These are phyloP conservation scores for Chloranthus sessilifolius DNA, from an alignment of 164 flowering plant genomes.

Conservation along the genomic window DNA sequence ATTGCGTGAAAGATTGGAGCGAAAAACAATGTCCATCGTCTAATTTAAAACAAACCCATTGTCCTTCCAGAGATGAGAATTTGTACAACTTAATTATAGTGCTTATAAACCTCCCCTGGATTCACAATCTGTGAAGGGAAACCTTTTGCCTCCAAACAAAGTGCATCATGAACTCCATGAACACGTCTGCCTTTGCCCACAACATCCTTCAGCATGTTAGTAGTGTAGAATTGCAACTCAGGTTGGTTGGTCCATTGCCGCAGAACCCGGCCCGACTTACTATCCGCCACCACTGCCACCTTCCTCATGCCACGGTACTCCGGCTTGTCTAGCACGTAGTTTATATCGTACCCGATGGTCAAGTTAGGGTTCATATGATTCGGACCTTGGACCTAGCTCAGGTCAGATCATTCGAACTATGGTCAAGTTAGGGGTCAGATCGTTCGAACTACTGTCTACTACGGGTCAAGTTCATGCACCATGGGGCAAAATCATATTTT, in stretches of 20 bases:
- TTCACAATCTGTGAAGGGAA: slow-evolving; percentile 68
- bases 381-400: no score
- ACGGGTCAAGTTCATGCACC: no score
- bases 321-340: slow-evolving; percentile 48
- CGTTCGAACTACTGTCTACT: no score
- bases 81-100: slow-evolving; percentile 46
- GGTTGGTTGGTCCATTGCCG: slow-evolving; percentile 48
- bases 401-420: no score
- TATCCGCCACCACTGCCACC: slow-evolving; percentile 42
- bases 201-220: slow-evolving; percentile 29
- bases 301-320: slow-evolving; percentile 18
- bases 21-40: no score
- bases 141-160: slow-evolving; percentile 76
- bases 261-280: slow-evolving; percentile 50
- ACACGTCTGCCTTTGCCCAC: slow-evolving; percentile 67
- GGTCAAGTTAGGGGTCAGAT: no score
- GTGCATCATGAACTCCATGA: slow-evolving; percentile 36
- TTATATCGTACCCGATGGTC: slow-evolving; percentile 62
- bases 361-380: no score
- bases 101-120: slow-evolving; percentile 50
- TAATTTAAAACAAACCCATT: no score
- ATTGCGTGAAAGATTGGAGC: no score
- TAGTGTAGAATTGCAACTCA: slow-evolving; percentile 70
- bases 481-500: no score
- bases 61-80: slow-evolving; percentile 37